phyloP scores from a whole-genome alignment of 2,329 filamentous ascomycete genomes.

The Cadophora sp. region DNA sequence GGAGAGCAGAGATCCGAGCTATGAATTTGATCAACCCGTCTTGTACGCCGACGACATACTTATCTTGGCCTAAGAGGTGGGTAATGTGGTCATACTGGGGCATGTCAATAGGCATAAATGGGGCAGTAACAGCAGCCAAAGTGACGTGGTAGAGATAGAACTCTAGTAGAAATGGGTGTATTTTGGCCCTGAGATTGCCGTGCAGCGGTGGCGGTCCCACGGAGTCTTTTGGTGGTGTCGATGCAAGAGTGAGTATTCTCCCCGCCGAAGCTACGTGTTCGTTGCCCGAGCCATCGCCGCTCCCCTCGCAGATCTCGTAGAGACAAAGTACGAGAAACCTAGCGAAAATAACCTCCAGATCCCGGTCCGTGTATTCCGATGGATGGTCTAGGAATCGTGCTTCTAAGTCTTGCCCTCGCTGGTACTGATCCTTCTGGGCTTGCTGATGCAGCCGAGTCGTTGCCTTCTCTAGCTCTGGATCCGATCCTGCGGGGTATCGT shows the following conservation, averaged over 20 bases:
- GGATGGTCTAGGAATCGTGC: neutral
- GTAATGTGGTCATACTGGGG: slow-evolving; percentile 20
- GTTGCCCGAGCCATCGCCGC: slow-evolving; percentile 24
- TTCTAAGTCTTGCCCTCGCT: slow-evolving; percentile 21
- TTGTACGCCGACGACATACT: slow-evolving; percentile 29
- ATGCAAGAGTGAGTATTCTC: slow-evolving; percentile 23
- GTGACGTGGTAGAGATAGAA: slow-evolving; percentile 38
- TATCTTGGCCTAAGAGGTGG: slow-evolving; percentile 10
- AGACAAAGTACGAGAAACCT: slow-evolving; percentile 35
- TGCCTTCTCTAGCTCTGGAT: slow-evolving; percentile 24
- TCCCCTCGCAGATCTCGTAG: slow-evolving; percentile 36
- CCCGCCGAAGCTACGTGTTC: slow-evolving; percentile 31
- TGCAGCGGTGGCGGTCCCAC: neutral
- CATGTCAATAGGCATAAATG: slow-evolving; percentile 6
- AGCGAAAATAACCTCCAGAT: slow-evolving; percentile 24
- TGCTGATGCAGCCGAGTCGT: slow-evolving; percentile 28
- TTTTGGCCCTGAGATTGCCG: slow-evolving; percentile 20
- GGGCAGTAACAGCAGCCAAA: slow-evolving; percentile 33
- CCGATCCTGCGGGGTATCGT: slow-evolving; percentile 1
- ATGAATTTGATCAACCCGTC: slow-evolving; percentile 34
- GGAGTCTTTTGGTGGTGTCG: neutral
- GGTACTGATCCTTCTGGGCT: slow-evolving; percentile 24
- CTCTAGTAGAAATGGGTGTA: slow-evolving; percentile 37
- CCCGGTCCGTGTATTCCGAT: neutral
- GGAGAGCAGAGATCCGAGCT: slow-evolving; percentile 31